A percentile compares a stretch with the other conserved stretches of the same genome.
These are phyloP conservation scores for Pseudocercospora fuligena DNA, from an alignment of 2,329 filamentous ascomycete species.

Conservation along the genomic window DNA sequence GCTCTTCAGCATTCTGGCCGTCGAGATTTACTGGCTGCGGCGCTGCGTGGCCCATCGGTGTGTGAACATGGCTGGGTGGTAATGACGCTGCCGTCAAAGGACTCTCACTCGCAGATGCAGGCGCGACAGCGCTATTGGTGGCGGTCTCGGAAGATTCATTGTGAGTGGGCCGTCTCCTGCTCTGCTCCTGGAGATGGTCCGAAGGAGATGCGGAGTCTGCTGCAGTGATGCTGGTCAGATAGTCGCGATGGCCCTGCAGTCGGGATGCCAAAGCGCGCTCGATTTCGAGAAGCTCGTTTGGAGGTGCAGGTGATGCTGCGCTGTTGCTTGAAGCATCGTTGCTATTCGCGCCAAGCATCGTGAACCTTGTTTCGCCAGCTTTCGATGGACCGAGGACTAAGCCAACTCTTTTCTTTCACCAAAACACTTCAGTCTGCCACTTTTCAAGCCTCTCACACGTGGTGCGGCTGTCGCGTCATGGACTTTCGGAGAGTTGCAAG, in stretches of 20 bases:
- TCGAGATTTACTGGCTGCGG: slow-evolving; percentile 17
- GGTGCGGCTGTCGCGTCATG: background rate
- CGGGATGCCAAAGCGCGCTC: slow-evolving; percentile 26
- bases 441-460: slow-evolving; percentile 3
- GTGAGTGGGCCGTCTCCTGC: slow-evolving; percentile 2
- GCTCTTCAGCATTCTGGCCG: slow-evolving; percentile 40
- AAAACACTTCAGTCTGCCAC: background rate
- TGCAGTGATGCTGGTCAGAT: slow-evolving; percentile 16
- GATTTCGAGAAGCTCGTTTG: slow-evolving; percentile 19
- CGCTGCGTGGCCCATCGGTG: slow-evolving; percentile 6
- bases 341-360: background rate
- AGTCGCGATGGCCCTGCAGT: slow-evolving; percentile 25
- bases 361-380: background rate
- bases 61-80: slow-evolving; percentile 5
- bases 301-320: background rate
- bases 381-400: background rate
- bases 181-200: background rate
- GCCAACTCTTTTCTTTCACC: background rate
- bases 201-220: slow-evolving; percentile 1
- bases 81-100: slow-evolving; percentile 3
- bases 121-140: slow-evolving; percentile 7
- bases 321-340: background rate
- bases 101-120: background rate
- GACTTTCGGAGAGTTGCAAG: slow-evolving; percentile 3
- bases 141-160: slow-evolving; percentile 14